Evolutionary conservation across 345 rosid species (phyloP).

Genomic region (Microthlaspi erraticum): DNA sequence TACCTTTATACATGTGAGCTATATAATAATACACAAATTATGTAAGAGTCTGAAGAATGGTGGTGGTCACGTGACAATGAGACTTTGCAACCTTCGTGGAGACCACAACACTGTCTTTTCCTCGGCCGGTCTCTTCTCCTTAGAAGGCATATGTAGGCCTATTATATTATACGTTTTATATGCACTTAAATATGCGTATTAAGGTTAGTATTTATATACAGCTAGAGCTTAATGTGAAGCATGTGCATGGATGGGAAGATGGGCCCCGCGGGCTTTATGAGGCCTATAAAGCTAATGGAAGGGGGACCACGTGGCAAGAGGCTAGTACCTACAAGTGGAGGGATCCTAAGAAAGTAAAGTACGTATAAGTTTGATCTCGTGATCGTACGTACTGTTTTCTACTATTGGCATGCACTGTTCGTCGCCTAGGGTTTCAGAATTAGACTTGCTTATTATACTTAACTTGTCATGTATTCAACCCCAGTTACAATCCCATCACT

Average conservation of each 20-base stretch:
- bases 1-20: slow-evolving; percentile 17
- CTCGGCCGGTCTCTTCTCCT: slow-evolving; percentile 38
- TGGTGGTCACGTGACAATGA: slow-evolving; percentile 43
- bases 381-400: slow-evolving; percentile 48
- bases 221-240: slow-evolving; percentile 45
- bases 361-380: slow-evolving; percentile 46
- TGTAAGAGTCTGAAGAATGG: slow-evolving; percentile 20
- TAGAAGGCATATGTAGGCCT: slow-evolving; percentile 39
- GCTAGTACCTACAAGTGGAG: slow-evolving; percentile 42
- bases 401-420: slow-evolving; percentile 49
- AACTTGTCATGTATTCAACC: slow-evolving; percentile 33
- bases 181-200: slow-evolving; percentile 31
- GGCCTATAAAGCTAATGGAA: slow-evolving; percentile 42
- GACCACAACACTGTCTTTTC: slow-evolving; percentile 43
- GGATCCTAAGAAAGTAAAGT: slow-evolving; percentile 47
- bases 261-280: slow-evolving; percentile 39
- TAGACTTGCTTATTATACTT: slow-evolving; percentile 40
- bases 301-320: slow-evolving; percentile 45
- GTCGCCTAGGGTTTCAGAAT: slow-evolving; percentile 43
- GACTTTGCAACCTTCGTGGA: slow-evolving; percentile 42
- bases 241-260: slow-evolving; percentile 44
- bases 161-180: slow-evolving; percentile 40
- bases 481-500: slow-evolving; percentile 36
- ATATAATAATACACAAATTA: slow-evolving; percentile 27
- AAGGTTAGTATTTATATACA: slow-evolving; percentile 21